These are phyloP conservation scores for Madurella mycetomatis DNA, from an alignment of 2,329 filamentous ascomycete genomes.

Conservation along the genomic window DNA sequence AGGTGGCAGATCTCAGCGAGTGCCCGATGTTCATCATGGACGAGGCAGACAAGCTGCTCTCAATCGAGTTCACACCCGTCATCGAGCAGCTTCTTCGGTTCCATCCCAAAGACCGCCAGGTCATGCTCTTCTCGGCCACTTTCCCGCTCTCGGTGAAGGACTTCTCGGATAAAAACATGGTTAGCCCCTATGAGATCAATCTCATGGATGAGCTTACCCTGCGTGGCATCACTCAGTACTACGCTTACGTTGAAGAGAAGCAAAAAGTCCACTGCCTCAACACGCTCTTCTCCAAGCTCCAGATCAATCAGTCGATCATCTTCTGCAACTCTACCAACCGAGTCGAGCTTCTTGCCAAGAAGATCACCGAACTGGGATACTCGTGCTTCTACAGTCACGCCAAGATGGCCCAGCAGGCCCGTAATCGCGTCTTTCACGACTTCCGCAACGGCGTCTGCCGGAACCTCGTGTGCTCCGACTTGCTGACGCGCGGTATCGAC, in stretches of 20 bases:
- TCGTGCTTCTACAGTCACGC: conserved; percentile 99
- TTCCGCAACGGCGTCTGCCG: conserved; percentile 97
- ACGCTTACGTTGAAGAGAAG: conserved; percentile 98
- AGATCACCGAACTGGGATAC: conserved; percentile 98
- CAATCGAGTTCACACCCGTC: conserved; percentile 92
- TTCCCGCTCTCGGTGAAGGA: conserved; percentile 96
- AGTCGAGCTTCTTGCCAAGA: conserved; percentile 95
- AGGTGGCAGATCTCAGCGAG: conserved; percentile 90
- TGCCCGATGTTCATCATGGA: conserved; percentile 99
- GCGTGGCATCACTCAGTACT: conserved; percentile 97
- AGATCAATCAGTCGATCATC: conserved; percentile 99
- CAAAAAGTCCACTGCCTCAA: conserved; percentile 99
- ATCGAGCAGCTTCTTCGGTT: conserved; percentile 95
- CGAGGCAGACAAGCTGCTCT: conserved; percentile 96
- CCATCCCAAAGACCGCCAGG: conserved; percentile 94
- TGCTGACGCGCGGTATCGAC: conserved; percentile 97
- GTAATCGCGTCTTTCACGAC: conserved; percentile 98
- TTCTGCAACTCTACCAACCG: conserved; percentile 99
- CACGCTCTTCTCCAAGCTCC: conserved; percentile 96
- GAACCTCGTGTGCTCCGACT: conserved; percentile 95
- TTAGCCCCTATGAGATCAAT: conserved; percentile 95
- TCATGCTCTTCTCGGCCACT: conserved; percentile 98
- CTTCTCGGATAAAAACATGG: conserved; percentile 98
- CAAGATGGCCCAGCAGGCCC: conserved; percentile 93
- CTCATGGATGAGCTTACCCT: conserved; percentile 99